Percentiles rank a stretch among this genome's conserved stretches.
Conservation (phyloP, 2,329 filamentous ascomycete species). For the Stachybotrys chlorohalonatus region DNA sequence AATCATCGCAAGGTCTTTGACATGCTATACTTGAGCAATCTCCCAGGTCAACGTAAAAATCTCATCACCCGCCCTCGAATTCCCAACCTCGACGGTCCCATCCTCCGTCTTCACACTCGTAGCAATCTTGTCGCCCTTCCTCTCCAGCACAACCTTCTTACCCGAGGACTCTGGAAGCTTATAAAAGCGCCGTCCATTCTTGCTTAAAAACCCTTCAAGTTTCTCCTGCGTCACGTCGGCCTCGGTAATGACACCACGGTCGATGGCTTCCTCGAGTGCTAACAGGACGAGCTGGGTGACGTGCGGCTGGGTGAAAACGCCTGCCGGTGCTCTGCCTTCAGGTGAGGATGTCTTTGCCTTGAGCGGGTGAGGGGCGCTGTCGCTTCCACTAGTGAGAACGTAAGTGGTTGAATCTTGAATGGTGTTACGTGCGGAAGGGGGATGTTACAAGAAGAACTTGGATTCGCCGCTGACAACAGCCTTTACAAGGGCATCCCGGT, state of each 20-base stretch:
- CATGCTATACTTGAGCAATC: background rate
- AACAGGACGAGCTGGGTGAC: slow-evolving; percentile 55
- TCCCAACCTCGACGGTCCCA: slow-evolving; percentile 31
- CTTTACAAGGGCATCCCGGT: slow-evolving; percentile 63
- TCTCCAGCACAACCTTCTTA: slow-evolving; percentile 27
- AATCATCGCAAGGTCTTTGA: background rate
- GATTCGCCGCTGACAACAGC: slow-evolving; percentile 49
- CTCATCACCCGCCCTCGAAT: slow-evolving; percentile 29
- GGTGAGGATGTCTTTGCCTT: slow-evolving; percentile 41
- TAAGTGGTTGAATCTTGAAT: background rate
- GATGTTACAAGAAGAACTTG: slow-evolving; percentile 56
- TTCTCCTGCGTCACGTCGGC: slow-evolving; percentile 44
- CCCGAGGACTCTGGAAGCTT: slow-evolving; percentile 19
- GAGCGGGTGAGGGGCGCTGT: slow-evolving; percentile 56
- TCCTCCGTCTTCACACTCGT: slow-evolving; percentile 27
- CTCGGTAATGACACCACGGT: slow-evolving; percentile 40
- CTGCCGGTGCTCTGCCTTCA: slow-evolving; percentile 53
- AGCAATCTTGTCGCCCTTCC: slow-evolving; percentile 30
- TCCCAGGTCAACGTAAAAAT: slow-evolving; percentile 33
- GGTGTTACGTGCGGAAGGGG: slow-evolving; percentile 26
- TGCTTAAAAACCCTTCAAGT: slow-evolving; percentile 45
- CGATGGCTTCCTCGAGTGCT: slow-evolving; percentile 52
- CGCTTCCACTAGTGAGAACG: slow-evolving; percentile 34
- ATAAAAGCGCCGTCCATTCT: slow-evolving; percentile 46
- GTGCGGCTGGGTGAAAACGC: slow-evolving; percentile 72